Base-by-base conservation (phyloP, 352 stramenopile species). In the Phytopythium aichiense region DNA sequence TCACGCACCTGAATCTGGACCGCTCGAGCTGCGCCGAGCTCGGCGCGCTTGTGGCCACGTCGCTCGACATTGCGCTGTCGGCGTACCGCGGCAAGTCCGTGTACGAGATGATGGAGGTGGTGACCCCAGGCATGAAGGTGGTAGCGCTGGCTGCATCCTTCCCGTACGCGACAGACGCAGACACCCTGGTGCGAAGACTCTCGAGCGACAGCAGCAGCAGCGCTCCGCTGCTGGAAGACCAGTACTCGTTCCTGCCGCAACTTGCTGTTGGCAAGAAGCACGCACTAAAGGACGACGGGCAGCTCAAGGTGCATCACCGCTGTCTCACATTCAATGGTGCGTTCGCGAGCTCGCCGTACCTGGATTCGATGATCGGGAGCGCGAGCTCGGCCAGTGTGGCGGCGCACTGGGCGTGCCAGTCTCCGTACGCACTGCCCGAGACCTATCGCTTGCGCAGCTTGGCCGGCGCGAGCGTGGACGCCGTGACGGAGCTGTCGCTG, bases 121-220 rank as follows among this genome's bases (percentile, higher is more conserved):
- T 87, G 35, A 23, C 67, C 5, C 69, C 77, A 0, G 84, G 68
- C 45, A 87, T 80, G 72, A 91, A 87, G 56, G 56, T 89, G 7
- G 43, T 80, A 8, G 79, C 88, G 48, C 58, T 94, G 15, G 71
- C 69, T 11, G 77, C 75, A 8, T 72, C 62, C 11, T 81, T 81
- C 42, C 83, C 80, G 16, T 62, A 76, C 31, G 48, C 35, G 1
- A 55, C 63, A 7, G 76, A 83, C 33, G 69, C 79, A 25, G 63
- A 33, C 4, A n/a, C 9, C 20, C 43, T 92, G 20, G 23, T 89
- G 37, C 62, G 66, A 30, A 61, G 56, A 52, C n/a, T 74, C n/a
- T 28, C 46, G 8, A 43, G 68, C 30, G 65, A 71, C 62, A 54
- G 61, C 13, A 25, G 63, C 45, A n/a, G 46, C 25, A 61, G 51